A percentile compares a stretch with the other conserved stretches of the same genome.
These are phyloP conservation scores for Haematococcus lacustris DNA, from an alignment of 139 green algal species.

Conservation along the genomic window DNA sequence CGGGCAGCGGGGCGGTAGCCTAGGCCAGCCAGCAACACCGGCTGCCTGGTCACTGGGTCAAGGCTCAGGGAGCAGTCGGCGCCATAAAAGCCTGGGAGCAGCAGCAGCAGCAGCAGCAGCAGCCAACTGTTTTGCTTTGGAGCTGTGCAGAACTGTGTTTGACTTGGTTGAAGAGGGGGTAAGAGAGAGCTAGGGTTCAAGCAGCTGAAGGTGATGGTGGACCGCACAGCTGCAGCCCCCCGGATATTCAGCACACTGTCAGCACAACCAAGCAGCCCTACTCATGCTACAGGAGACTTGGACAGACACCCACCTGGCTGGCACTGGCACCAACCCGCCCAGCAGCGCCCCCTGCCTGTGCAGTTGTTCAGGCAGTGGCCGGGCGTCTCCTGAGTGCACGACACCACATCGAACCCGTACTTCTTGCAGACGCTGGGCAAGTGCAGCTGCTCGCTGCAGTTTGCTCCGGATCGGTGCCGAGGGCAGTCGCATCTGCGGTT, in stretches of 20 bases:
- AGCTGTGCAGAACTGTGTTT: too few relatives aligned
- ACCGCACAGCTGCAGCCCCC: not conserved
- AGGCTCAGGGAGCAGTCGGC: conserved; percentile 32
- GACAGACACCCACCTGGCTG: conserved; percentile 8
- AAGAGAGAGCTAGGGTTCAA: too few relatives aligned
- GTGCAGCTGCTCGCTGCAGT: conserved; percentile 8
- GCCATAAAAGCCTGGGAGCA: conserved; percentile 25
- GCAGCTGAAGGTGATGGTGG: not conserved
- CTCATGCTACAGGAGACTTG: not conserved
- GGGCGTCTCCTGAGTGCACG: conserved; percentile 7
- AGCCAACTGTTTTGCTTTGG: not conserved
- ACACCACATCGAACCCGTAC: conserved; percentile 4
- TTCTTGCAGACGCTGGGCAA: conserved; percentile 1
- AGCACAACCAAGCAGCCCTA: not conserved
- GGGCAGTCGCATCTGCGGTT: conserved; percentile 27
- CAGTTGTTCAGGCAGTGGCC: conserved; percentile 23
- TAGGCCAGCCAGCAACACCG: conserved; percentile 17
- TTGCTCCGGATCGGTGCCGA: conserved; percentile 11
- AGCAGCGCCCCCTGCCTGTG: conserved; percentile 14
- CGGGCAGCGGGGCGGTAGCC: conserved; percentile 14
- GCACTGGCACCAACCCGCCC: conserved; percentile 27
- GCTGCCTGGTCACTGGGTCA: conserved; percentile 3
- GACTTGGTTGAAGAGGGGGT: too few relatives aligned
- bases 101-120: not conserved
- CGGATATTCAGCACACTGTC: not conserved